Evolutionary conservation across 306 rosid genomes (phyloP).

Genomic region (Rubus parviflorus): DNA sequence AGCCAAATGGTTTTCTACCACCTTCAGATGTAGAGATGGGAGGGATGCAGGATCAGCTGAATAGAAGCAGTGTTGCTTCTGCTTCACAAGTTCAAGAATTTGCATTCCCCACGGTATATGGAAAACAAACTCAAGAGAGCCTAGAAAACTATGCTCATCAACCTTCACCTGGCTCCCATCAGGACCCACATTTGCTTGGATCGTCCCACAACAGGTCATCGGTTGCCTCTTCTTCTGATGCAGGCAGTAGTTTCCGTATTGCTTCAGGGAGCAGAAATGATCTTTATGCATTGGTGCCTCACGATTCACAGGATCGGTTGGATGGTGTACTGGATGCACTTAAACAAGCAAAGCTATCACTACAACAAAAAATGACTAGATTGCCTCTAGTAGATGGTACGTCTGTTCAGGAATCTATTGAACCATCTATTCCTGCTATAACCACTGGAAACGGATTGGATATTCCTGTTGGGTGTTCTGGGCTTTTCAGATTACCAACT

Average conservation of each 20-base stretch:
- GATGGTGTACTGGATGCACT: conserved; percentile 77
- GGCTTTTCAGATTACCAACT: conserved; percentile 83
- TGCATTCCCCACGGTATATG: conserved; percentile 39
- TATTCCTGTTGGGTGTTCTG: conserved; percentile 60
- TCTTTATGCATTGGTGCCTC: conserved; percentile 67
- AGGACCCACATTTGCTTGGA: conserved; percentile 24
- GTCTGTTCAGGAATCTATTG: conserved; percentile 33
- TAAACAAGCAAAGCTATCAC: conserved; percentile 63
- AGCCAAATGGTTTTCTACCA: conserved; percentile 37
- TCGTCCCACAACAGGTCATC: conserved; percentile 29
- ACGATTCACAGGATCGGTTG: conserved; percentile 42
- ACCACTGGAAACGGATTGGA: conserved; percentile 49
- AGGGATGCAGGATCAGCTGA: conserved; percentile 29
- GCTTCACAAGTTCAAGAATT: conserved; percentile 47
- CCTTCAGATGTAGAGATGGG: conserved; percentile 37
- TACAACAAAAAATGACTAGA: conserved; percentile 55
- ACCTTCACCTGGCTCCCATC: conserved; percentile 36
- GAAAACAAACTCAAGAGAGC: conserved; percentile 43
- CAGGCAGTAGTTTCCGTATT: conserved; percentile 26
- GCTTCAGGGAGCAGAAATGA: conserved; percentile 45
- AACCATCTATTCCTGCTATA: conserved; percentile 30
- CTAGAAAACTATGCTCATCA: conserved; percentile 31
- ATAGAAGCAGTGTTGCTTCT: conserved; percentile 32
- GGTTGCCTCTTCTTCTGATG: conserved; percentile 33
- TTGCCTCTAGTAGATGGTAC: conserved; percentile 43